Evolutionary conservation across 106 monocot species (phyloP).

Genomic region (Gastrodia elata): DNA sequence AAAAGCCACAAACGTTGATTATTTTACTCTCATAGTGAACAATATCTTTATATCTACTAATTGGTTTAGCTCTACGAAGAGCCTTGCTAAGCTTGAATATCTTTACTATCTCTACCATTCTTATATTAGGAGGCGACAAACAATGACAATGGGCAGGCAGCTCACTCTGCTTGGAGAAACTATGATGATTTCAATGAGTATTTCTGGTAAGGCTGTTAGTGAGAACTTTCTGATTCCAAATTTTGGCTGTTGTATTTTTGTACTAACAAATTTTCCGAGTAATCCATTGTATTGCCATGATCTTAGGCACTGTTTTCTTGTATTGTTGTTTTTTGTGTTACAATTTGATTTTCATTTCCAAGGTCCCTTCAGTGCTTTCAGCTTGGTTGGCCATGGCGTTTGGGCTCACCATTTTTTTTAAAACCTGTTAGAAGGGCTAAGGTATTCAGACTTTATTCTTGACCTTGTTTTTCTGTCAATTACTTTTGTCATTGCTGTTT

Average conservation of each 20-base stretch:
- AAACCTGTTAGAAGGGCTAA: conserved; percentile 42
- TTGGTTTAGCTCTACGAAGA: not conserved
- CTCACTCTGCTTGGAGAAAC: conserved; percentile 97
- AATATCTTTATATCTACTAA: not conserved
- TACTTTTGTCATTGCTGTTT: not conserved
- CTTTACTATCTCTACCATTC: conserved; percentile 1
- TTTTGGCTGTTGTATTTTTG: not conserved
- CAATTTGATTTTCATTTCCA: not conserved
- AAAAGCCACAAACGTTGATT: not conserved
- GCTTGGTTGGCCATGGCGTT: conserved; percentile 83
- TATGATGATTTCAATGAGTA: conserved; percentile 99
- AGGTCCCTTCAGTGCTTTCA: conserved; percentile 82
- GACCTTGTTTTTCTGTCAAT: not conserved
- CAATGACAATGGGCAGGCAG: conserved; percentile 74
- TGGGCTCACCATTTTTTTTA: conserved; percentile 58
- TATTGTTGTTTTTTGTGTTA: conserved; percentile 5
- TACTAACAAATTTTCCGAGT: not conserved
- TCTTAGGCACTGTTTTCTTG: not conserved
- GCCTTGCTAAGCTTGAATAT: not conserved
- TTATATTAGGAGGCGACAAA: conserved; percentile 55
- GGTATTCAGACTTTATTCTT: conserved; percentile 24
- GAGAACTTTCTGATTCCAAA: not conserved
- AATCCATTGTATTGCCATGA: not conserved
- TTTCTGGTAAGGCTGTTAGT: conserved; percentile 40
- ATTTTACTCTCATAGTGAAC: not conserved